These are phyloP conservation scores for Pulveroboletus sp. DNA, from an alignment of 768 basidiomycete genomes.

Conservation along the genomic window DNA sequence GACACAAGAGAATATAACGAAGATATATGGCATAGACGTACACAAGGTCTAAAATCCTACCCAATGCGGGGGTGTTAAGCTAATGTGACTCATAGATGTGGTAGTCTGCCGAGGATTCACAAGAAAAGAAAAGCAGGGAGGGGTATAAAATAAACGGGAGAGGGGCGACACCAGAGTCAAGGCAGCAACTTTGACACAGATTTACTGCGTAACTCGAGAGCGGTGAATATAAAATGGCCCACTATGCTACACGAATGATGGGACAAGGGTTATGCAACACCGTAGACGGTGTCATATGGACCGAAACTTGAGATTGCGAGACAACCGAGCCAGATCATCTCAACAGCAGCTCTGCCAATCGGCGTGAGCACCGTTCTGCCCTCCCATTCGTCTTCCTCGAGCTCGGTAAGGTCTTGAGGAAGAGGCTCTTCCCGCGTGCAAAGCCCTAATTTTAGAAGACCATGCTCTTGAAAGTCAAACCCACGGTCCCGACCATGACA, in stretches of 20 bases:
- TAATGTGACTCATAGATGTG: slow-evolving; percentile 7
- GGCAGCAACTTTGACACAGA: background rate
- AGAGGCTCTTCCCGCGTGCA: slow-evolving; percentile 34
- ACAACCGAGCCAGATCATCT: slow-evolving; percentile 53
- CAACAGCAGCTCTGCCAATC: slow-evolving; percentile 46
- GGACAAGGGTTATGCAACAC: background rate
- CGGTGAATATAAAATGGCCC: slow-evolving; percentile 1
- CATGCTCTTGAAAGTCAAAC: slow-evolving; percentile 77
- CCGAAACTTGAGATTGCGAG: slow-evolving; percentile 45
- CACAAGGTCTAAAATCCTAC: slow-evolving; percentile 21
- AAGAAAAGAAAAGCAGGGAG: no score
- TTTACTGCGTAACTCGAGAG: slow-evolving; percentile 2
- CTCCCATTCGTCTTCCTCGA: slow-evolving; percentile 42
- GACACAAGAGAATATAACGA: slow-evolving; percentile 11
- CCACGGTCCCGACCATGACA: slow-evolving; percentile 61
- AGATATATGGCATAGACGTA: slow-evolving; percentile 13
- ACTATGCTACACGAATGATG: slow-evolving; percentile 12
- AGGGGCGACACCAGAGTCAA: background rate
- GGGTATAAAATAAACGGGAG: background rate
- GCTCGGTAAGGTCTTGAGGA: slow-evolving; percentile 16
- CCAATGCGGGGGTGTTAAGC: slow-evolving; percentile 12
- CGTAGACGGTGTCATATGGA: slow-evolving; percentile 6
- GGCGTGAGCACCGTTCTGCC: slow-evolving; percentile 40
- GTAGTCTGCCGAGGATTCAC: background rate
- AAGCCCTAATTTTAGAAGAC: slow-evolving; percentile 70